phyloP scores from a whole-genome alignment of 495 filamentous ascomycete species.

The Neurospora sp. region DNA sequence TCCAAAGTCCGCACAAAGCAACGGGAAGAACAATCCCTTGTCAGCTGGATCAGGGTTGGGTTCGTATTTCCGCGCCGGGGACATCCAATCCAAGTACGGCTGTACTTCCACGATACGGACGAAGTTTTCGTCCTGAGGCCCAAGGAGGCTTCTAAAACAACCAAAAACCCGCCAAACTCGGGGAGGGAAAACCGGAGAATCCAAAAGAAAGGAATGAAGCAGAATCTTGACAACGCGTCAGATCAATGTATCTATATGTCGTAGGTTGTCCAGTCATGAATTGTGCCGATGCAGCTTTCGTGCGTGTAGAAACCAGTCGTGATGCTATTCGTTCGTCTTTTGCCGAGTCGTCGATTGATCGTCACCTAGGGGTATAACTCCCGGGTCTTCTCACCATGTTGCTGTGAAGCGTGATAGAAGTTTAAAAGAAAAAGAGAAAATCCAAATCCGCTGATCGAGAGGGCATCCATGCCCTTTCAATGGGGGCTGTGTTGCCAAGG shows the following conservation, averaged over 20 bases:
- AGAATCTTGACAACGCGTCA: slow-evolving; percentile 6
- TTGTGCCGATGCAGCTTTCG: neutral
- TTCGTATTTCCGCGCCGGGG: neutral
- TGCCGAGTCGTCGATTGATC: slow-evolving; percentile 3
- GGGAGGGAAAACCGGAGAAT: neutral
- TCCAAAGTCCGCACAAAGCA: neutral
- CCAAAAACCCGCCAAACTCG: neutral
- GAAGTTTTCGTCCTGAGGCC: neutral
- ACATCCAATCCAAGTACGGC: neutral
- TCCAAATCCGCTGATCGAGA: neutral
- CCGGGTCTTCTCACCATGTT: slow-evolving; percentile 15
- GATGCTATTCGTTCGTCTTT: neutral
- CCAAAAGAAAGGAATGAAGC: neutral
- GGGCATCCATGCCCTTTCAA: neutral
- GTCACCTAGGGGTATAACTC: slow-evolving; percentile 19
- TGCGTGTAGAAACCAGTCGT: neutral
- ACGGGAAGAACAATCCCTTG: neutral
- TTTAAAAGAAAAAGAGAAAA: slow-evolving; percentile 29
- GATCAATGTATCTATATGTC: slow-evolving; percentile 1
- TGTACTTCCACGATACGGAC: neutral
- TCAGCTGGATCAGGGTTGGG: neutral
- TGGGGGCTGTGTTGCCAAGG: neutral
- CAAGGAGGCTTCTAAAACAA: neutral
- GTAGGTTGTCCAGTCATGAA: neutral
- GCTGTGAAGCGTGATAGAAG: slow-evolving; percentile 41